Evolutionary conservation across 495 filamentous ascomycete species (phyloP), one percentile per base, ranked within the genome.

Genomic region (Aspergillus asperescens): DNA sequence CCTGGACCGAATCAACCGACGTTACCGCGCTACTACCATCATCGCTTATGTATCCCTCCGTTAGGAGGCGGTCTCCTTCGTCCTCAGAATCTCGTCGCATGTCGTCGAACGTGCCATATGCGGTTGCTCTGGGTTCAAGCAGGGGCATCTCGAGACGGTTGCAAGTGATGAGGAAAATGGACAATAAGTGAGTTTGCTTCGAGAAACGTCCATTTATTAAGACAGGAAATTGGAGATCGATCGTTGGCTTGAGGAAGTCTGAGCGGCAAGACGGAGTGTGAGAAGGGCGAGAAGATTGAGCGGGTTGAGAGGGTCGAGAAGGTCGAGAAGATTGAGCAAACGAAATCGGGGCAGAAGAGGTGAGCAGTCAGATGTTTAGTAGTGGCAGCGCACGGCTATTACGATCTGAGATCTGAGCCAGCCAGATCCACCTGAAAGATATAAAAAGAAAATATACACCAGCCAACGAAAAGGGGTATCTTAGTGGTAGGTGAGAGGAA

Each of bases 1-100:
- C 75, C 58, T 81, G 79, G 2, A 74, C 60, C 45, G 70, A 71
- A 46, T 69, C 67, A 15, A 60, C 50, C 4, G 62, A 53, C 7
- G 52, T 63, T 28, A 57, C 34, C 41, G 53, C 63, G 39, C 62
- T 67, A 3, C 51, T 39, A 37, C 62, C 56, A 7, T 49, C 61
- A 3, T 69, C 64, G 12, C 54, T 59, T 10, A 70, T 61, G 46
- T 62, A 63, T 24, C 62, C 65, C 48, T 62, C 57, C 16, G 57
- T 57, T 13, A 74, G 58, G 29, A 76, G 61, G 32, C 57, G 64
- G 13, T 72, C 68, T 39, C 57, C 55, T 45, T 73, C 72, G 5
- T 62, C 46, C n/a, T 71, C 62, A 35, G 58, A 60, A 44, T 56
- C 37, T 52, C 41, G 51, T 18, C 58, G 48, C 44, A 62, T 67